Base-by-base conservation (phyloP, 352 stramenopile genomes). In the Phytophthora capsici region DNA sequence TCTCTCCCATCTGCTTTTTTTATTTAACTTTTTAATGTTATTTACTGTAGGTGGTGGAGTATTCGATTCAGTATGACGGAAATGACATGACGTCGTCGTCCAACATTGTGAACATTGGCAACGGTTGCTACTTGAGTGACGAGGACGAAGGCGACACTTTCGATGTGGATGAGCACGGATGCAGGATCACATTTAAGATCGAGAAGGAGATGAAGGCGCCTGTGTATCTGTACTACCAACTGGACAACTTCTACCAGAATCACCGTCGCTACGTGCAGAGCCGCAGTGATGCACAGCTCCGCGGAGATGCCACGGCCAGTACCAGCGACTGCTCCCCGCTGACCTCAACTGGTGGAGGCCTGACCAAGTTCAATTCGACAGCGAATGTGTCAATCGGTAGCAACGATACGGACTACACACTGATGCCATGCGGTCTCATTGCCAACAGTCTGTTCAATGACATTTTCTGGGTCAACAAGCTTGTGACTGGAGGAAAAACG, bases 221-320 rank as follows among this genome's bases (percentile, higher is more conserved):
- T 4, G 84, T 99, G 38, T 97, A 98, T 66, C 80, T 99, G 6
- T 98, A 99, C 84, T 99, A 99, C 73, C 92, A 99, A 78, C 76
- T 99, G 26, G 89, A 96, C 63, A 99, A 99, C 78, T 99, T 99
- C 77, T 99, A 99, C 83, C 98, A 99, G 84, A 99, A 99, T 81
- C 97, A 99, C 78, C 84, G 96, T 30, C 86, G 86, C 32, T 99
- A 99, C 74, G 80, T 96, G 17, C 86, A 87, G 57, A 98, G 87
- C 44, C 78, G 88, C 41, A 97, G 96, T 67, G 82, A 97, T 49
- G 87, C 80, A 58, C 96, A 99, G 77, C 76, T 98, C 37, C 78
- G 80, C 19, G 89, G 90, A 44, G 77, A 90, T 26, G 78, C 85
- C 37, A 67, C 63, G 1, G 78, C 82, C 16, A 90, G 77, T 57